Base-by-base conservation (phyloP, 352 stramenopile species). In the Pythium coloratum region DNA sequence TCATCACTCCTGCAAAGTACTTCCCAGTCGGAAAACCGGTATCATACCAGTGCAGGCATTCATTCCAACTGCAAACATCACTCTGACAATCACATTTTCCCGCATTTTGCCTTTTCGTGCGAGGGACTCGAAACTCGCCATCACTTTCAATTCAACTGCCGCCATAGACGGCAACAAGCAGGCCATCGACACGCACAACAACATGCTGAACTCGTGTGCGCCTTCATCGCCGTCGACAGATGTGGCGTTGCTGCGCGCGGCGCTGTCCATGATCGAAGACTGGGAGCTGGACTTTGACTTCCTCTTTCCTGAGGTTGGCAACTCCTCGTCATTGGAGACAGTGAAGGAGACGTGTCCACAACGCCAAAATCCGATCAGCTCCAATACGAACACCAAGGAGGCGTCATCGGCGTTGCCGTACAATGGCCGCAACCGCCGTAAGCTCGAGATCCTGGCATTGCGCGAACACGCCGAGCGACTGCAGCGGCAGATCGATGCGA, bases 361-460 rank as follows among this genome's bases (percentile, higher is more conserved):
- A 26, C 44, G 44, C 1, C 44, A 18, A 51, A 30, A 30, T 1
- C 16, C 24, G 44, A 51, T 12, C n/a, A 3, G 5, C 44, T 28
- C 44, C 6, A 8, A 6, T 20, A 28, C 13, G 14, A 28, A n/a
- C 34, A 10, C 14, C 33, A 13, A 32, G 16, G 33, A 38, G 32
- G 0, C 55, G 28, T 30, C 28, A n/a, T 8, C 34, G 4, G 33
- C 33, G 18, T 30, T n/a, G 44, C 26, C 30, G 16, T 65, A 65
- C 49, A 59, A 36, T 8, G 47, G 59, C 9, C 47, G 59, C 47
- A 65, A 65, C 47, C 59, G 47, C 2, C 59, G 59, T 33, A 65
- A 65, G 59, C 59, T 58, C 47, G 59, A 65, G 49, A 65, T 65
- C 49, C 59, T 50, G 49, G 46, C 59, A 10, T 33, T 65, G 32